Conservation (phyloP, 441 rosid species). For the Breynia disticha region DNA sequence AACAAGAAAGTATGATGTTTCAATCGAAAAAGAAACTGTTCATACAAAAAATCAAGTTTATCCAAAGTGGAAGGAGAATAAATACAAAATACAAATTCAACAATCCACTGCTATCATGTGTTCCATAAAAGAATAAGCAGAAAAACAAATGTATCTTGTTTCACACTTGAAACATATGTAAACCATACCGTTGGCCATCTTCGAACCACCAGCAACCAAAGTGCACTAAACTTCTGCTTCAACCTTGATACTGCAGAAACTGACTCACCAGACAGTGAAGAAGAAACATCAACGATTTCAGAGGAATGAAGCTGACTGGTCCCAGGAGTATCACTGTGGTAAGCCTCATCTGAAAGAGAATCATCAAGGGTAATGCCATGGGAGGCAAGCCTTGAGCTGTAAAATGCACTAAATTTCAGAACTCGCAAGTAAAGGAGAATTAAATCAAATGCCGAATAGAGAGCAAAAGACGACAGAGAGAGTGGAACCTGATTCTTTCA, state of each 20-base stretch:
- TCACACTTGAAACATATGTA: neutral
- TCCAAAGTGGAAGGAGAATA: too few relatives aligned
- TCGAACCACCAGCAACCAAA: slow-evolving; percentile 44
- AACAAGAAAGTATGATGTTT: too few relatives aligned
- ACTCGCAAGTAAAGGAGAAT: neutral
- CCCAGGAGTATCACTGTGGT: slow-evolving; percentile 19
- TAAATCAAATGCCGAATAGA: neutral
- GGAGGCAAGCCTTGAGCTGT: slow-evolving; percentile 69
- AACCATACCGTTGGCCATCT: slow-evolving; percentile 72
- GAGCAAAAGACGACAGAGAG: neutral
- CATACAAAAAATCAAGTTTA: too few relatives aligned
- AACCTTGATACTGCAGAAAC: slow-evolving; percentile 40
- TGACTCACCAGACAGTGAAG: slow-evolving; percentile 31
- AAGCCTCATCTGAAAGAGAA: slow-evolving; percentile 36
- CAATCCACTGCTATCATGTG: too few relatives aligned
- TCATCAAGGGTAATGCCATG: slow-evolving; percentile 61
- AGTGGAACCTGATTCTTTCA: slow-evolving; percentile 68
- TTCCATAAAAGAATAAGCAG: too few relatives aligned
- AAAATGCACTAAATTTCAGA: slow-evolving; percentile 11
- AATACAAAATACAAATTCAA: too few relatives aligned
- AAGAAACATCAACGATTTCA: slow-evolving; percentile 25
- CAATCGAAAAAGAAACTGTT: too few relatives aligned
- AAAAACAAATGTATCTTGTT: neutral
- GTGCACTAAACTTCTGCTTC: slow-evolving; percentile 38
- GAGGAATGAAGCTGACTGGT: slow-evolving; percentile 26